A percentile compares a stretch with the other conserved stretches of the same genome.
Evolutionary conservation across 2,329 filamentous ascomycete genomes (phyloP).

Genomic region (Penicillium polonicum): DNA sequence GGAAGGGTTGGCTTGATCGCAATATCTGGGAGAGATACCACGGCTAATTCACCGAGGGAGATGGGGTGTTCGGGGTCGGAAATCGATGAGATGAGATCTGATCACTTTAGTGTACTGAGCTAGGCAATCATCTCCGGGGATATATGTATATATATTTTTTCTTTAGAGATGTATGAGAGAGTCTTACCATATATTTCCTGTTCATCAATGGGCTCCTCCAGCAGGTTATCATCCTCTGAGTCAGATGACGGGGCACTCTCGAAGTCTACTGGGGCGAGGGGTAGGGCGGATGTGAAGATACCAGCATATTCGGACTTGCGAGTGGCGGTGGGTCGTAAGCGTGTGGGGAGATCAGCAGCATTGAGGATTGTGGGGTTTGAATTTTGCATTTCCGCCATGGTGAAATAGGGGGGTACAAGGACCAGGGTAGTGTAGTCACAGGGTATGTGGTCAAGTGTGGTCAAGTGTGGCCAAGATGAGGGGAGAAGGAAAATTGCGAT

Average conservation of each 20-base stretch:
- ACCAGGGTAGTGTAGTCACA: not conserved
- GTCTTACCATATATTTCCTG: constrained; percentile 87
- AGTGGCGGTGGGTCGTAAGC: constrained; percentile 50
- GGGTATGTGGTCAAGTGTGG: too few relatives aligned
- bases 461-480: not conserved
- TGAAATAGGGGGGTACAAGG: not conserved
- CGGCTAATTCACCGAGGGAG: constrained; percentile 86
- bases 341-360: constrained; percentile 81
- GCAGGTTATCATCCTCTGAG: constrained; percentile 56
- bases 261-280: constrained; percentile 49
- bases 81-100: constrained; percentile 91
- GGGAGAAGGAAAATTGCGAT: constrained; percentile 8
- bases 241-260: constrained; percentile 30
- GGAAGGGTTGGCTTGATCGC: constrained; percentile 69
- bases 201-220: constrained; percentile 84
- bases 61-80: constrained; percentile 96
- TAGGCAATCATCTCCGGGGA: not conserved
- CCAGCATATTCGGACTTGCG: constrained; percentile 42
- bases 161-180: not conserved
- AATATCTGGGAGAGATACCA: constrained; percentile 95
- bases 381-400: constrained; percentile 40
- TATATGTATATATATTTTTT: not conserved
- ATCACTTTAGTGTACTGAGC: not conserved
- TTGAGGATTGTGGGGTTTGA: constrained; percentile 93
- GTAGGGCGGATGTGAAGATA: constrained; percentile 55